Conservation (phyloP, 306 rosid genomes). For the Trichosanthes cucumerina region DNA sequence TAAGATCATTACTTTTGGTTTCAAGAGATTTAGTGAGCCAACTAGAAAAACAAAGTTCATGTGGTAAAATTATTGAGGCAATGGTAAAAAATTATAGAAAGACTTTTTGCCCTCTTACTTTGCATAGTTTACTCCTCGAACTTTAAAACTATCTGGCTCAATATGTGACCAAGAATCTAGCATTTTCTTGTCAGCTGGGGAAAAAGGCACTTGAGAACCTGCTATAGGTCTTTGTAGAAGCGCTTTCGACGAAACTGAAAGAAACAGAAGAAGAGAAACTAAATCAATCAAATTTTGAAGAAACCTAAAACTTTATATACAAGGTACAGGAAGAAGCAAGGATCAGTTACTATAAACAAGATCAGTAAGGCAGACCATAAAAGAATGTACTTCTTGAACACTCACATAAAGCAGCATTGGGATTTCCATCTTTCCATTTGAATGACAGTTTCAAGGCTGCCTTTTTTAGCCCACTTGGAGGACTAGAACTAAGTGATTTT, state of each 20-base stretch:
- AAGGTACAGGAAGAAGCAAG: background rate
- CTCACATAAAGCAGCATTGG: conserved; percentile 58
- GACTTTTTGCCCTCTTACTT: conserved; percentile 42
- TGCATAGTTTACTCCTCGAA: conserved; percentile 66
- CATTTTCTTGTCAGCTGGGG: conserved; percentile 85
- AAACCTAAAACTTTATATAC: background rate
- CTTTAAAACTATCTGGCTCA: conserved; percentile 75
- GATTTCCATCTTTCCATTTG: conserved; percentile 66
- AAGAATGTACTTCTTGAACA: background rate
- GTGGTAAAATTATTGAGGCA: background rate
- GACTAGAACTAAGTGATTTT: conserved; percentile 67
- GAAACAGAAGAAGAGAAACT: conserved; percentile 9
- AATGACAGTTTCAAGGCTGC: conserved; percentile 48
- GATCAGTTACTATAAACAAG: background rate
- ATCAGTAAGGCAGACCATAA: background rate
- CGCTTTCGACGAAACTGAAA: conserved; percentile 80
- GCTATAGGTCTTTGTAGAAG: conserved; percentile 77
- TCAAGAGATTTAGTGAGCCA: background rate
- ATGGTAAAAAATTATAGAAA: background rate
- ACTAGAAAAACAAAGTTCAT: background rate
- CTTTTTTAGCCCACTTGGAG: conserved; percentile 64
- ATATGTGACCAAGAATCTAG: conserved; percentile 82
- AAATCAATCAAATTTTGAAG: background rate
- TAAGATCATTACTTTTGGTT: background rate
- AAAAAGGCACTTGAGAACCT: conserved; percentile 89